Conservation (phyloP, 306 rosid genomes). For the Hippophae tibetana region DNA sequence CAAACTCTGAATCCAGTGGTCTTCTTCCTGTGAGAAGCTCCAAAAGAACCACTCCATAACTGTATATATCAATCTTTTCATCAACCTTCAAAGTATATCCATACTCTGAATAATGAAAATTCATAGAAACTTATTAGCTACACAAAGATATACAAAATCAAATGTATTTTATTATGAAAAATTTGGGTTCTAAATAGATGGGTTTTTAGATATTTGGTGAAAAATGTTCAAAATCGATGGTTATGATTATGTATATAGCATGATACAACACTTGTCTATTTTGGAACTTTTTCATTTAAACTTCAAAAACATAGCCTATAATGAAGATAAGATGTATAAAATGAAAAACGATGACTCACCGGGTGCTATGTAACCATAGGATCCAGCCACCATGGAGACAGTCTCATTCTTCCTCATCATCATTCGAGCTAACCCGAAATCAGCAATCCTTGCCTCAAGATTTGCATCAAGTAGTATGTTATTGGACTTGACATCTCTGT, state of each 20-base stretch:
- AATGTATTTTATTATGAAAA: too few species aligned
- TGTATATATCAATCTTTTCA: constrained; percentile 86
- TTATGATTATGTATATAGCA: too few species aligned
- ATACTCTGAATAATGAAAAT: constrained; percentile 44
- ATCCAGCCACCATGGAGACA: constrained; percentile 88
- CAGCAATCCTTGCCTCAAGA: constrained; percentile 88
- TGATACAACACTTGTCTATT: too few species aligned
- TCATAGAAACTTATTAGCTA: constrained; percentile 2
- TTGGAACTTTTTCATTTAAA: too few species aligned
- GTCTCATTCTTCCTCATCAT: constrained; percentile 85
- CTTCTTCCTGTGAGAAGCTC: constrained; percentile 81
- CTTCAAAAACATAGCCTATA: background rate
- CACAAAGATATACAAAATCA: background rate
- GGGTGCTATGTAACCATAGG: constrained; percentile 96
- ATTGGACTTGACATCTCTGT: constrained; percentile 82
- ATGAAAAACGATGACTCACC: constrained; percentile 39
- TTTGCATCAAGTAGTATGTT: constrained; percentile 80
- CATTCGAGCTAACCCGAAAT: constrained; percentile 89
- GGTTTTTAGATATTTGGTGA: too few species aligned
- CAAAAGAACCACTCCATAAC: constrained; percentile 82
- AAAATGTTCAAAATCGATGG: too few species aligned
- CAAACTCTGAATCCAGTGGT: constrained; percentile 65
- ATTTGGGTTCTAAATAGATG: too few species aligned
- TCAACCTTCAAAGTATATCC: constrained; percentile 94
- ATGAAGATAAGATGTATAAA: background rate